Evolutionary conservation across 2,329 filamentous ascomycete genomes (phyloP), one percentile per base, ranked within the genome.

Genomic region (Botryotinia calthae): DNA sequence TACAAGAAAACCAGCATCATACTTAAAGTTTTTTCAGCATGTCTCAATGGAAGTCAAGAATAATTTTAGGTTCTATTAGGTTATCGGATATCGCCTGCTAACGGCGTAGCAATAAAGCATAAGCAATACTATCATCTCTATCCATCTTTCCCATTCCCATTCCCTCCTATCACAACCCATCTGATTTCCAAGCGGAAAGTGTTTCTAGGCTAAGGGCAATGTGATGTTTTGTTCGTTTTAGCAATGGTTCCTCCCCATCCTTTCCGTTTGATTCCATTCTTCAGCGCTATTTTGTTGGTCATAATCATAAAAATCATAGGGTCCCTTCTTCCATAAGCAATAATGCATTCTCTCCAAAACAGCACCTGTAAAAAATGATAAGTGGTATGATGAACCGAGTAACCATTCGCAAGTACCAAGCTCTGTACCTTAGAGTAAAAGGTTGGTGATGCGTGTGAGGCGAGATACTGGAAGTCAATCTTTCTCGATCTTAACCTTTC

Each of bases 401-500:
- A 42, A 25, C n/a, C 34, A 54, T 20, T 48, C 22, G 1, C 34
- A 40, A n/a, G 8, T 25, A 18, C 51, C 44, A 20, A 71, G 59
- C 44, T 62, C 40, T 56, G 20, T 6, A 64, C 34, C n/a, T 71
- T 46, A 64, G 54, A 64, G 58, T 6, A 64, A 14, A 31, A 64
- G 58, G 31, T 40, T 58, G n/a, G 62, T 31, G 8, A 67, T 58
- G 7, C 63, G 40, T 42, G n/a, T 42, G 18, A 72, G 48, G 31
- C 48, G 40, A 22, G 51, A 61, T 37, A 10, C 65, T 31, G 48
- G 18, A 56, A 72, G 70, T 72, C 65, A 62, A 56, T 62, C 58
- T 75, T 67, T 78, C 48, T 80, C 76, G 54, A 77, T 63, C 28
- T 78, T 74, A 34, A 81, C 77, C 70, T 80, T 81, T 37, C 79